These are phyloP conservation scores for Boletus sensibilis DNA, from an alignment of 768 basidiomycete species.

Conservation along the genomic window DNA sequence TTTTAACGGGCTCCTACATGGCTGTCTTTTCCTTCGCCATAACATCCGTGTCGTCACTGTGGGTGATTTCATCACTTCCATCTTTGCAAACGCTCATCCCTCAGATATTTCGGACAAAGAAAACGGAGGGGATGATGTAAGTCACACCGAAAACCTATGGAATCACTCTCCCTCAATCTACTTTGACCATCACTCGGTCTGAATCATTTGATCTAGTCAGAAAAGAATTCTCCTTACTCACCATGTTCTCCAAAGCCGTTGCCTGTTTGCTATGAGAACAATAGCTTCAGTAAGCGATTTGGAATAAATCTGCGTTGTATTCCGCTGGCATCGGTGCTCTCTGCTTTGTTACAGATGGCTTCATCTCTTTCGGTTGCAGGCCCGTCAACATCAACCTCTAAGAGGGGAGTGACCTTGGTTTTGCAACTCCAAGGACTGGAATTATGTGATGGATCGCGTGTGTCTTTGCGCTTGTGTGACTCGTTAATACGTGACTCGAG, in stretches of 20 bases:
- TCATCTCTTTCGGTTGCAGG: too few relatives aligned
- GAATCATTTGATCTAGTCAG: neutral
- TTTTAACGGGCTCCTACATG: neutral
- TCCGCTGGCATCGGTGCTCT: neutral
- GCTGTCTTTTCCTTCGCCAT: neutral
- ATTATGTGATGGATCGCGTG: neutral
- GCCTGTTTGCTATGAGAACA: too few relatives aligned
- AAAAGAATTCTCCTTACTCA: neutral
- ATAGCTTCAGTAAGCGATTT: too few relatives aligned
- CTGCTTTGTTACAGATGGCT: neutral
- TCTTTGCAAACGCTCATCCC: neutral
- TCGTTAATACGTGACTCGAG: neutral
- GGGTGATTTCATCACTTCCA: neutral
- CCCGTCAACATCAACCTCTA: neutral
- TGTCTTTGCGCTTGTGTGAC: neutral
- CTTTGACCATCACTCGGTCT: neutral
- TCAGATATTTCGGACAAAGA: neutral
- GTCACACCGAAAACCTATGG: neutral
- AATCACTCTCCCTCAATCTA: neutral
- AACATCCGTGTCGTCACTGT: neutral
- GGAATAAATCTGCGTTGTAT: too few relatives aligned
- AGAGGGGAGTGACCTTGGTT: neutral
- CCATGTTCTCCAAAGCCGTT: neutral
- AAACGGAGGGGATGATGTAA: neutral
- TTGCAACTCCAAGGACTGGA: neutral